Percentiles rank a stretch among this genome's conserved stretches.
Evolutionary conservation across 176 grass and related monocot species (phyloP).

Genomic region (Guadua angustifolia): DNA sequence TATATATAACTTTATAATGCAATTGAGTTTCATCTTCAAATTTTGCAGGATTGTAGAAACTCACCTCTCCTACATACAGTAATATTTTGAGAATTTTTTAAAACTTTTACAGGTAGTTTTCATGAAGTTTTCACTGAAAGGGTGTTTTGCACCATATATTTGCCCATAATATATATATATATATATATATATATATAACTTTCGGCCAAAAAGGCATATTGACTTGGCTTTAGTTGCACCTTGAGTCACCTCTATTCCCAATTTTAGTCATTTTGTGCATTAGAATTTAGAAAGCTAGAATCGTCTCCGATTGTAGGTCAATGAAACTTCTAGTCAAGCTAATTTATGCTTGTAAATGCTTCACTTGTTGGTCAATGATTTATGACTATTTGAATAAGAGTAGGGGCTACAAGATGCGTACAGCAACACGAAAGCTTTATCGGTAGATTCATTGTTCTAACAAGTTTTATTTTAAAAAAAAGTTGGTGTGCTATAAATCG

Average conservation of each 20-base stretch:
- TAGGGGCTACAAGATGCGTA: neutral
- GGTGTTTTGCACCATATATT: no score
- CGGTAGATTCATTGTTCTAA: neutral
- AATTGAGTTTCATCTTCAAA: no score
- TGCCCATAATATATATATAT: no score
- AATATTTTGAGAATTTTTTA: no score
- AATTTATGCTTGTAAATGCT: neutral
- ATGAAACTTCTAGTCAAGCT: neutral
- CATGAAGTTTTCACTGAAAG: no score
- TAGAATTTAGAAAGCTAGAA: neutral
- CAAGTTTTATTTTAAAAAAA: neutral
- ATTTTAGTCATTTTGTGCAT: neutral
- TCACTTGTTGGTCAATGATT: neutral
- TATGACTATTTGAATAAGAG: neutral
- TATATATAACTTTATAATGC: no score
- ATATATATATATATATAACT: neutral
- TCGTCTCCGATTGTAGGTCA: neutral
- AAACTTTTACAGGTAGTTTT: no score
- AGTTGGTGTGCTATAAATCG: neutral
- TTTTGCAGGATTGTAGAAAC: no score
- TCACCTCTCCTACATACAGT: no score
- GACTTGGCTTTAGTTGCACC: conserved; percentile 27
- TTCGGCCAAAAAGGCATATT: neutral
- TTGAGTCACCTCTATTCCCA: neutral
- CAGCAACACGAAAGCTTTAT: neutral